These are phyloP conservation scores for Cercospora brassicicola DNA, from an alignment of 2,329 filamentous ascomycete species.

Conservation along the genomic window DNA sequence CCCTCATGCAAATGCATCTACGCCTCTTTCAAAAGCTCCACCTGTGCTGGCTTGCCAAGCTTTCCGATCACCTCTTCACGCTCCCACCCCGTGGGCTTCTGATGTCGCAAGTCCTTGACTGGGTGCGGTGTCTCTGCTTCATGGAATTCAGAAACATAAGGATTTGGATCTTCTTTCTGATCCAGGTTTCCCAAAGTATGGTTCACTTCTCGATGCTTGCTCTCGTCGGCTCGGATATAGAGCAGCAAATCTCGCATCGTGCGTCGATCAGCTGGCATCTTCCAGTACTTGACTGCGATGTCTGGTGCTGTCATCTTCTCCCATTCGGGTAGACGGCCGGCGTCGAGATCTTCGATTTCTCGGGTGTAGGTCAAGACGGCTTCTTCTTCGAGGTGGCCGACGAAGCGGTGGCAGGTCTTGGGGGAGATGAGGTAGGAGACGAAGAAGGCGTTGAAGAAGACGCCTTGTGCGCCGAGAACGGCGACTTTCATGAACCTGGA, in stretches of 20 bases:
- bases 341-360: slow-evolving; percentile 81
- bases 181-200: slow-evolving; percentile 89
- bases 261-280: slow-evolving; percentile 79
- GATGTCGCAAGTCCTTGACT: slow-evolving; percentile 64
- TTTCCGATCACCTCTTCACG: slow-evolving; percentile 69
- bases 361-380: slow-evolving; percentile 94
- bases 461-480: slow-evolving; percentile 88
- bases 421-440: slow-evolving; percentile 83
- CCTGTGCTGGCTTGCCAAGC: neutral
- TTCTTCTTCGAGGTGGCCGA: slow-evolving; percentile 96
- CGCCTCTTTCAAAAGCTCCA: neutral
- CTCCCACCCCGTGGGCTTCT: slow-evolving; percentile 75
- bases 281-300: slow-evolving; percentile 89
- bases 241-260: slow-evolving; percentile 84
- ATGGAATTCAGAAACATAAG: slow-evolving; percentile 82
- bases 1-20: neutral
- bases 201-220: slow-evolving; percentile 81
- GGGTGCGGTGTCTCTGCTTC: slow-evolving; percentile 66
- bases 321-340: slow-evolving; percentile 82
- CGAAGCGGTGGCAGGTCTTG: slow-evolving; percentile 87
- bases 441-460: slow-evolving; percentile 96
- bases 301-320: slow-evolving; percentile 75
- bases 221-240: slow-evolving; percentile 88
- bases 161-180: slow-evolving; percentile 84
- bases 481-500: slow-evolving; percentile 77